Conservation (phyloP, 768 basidiomycete species). For the Porpolomopsis calyptriformis region DNA sequence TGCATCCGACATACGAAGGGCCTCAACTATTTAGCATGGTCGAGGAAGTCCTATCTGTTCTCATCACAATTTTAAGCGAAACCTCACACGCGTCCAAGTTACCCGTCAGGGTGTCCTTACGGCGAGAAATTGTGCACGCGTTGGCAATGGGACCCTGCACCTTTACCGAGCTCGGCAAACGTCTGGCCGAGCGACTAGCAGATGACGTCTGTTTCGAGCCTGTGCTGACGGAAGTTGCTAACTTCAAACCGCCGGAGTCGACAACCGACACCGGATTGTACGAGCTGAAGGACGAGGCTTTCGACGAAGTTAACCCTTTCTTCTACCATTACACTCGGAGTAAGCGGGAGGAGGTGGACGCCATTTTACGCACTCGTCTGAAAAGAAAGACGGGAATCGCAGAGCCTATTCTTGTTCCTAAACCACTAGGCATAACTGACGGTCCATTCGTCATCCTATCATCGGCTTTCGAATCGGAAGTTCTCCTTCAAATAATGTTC, state of each 20-base stretch:
- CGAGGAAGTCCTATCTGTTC: constrained; percentile 80
- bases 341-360: constrained; percentile 84
- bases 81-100: constrained; percentile 62
- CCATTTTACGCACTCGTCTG: constrained; percentile 52
- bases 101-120: constrained; percentile 50
- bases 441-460: constrained; percentile 65
- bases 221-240: constrained; percentile 67
- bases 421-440: constrained; percentile 46
- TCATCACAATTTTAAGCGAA: constrained; percentile 83
- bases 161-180: constrained; percentile 85
- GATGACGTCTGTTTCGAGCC: constrained; percentile 78
- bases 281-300: constrained; percentile 73
- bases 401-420: constrained; percentile 70
- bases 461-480: constrained; percentile 55
- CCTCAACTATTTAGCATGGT: constrained; percentile 73
- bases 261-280: constrained; percentile 77
- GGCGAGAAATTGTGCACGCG: constrained; percentile 83
- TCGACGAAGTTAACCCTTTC: constrained; percentile 87
- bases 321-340: constrained; percentile 95
- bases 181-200: constrained; percentile 79
- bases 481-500: constrained; percentile 73
- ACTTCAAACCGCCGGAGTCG: constrained; percentile 71
- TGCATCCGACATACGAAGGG: constrained; percentile 54
- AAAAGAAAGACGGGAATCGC: constrained; percentile 51
- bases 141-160: constrained; percentile 80